Conservation (phyloP, 1,139 yeast genomes). For the Nakaseomyces nivariensis region DNA sequence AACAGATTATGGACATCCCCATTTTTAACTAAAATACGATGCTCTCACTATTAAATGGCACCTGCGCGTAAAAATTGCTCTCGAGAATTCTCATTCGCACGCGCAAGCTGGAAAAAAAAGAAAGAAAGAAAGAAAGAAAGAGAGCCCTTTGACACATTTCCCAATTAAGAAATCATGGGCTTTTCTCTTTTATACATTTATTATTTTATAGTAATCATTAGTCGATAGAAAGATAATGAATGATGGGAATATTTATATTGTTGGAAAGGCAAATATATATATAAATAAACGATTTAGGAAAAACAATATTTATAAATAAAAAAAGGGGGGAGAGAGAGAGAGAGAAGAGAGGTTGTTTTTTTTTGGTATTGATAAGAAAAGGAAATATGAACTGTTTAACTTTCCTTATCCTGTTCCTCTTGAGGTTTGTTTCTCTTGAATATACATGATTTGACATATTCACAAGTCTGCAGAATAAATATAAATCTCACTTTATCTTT, state of each 20-base stretch:
- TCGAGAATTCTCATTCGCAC: too few species aligned
- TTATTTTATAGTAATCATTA: too few species aligned
- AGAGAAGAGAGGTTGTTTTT: not conserved
- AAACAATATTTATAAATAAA: not conserved
- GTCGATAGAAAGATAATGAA: too few species aligned
- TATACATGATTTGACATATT: not conserved
- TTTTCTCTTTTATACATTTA: too few species aligned
- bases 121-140: not conserved
- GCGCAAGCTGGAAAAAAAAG: too few species aligned
- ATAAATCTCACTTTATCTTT: not conserved
- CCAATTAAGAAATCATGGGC: not conserved
- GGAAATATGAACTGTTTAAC: not conserved
- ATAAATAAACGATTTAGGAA: not conserved
- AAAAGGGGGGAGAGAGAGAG: not conserved
- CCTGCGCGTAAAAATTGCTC: too few species aligned
- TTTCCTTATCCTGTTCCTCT: not conserved
- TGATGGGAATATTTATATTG: not conserved
- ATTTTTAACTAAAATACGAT: too few species aligned
- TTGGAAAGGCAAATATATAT: not conserved
- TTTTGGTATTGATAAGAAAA: not conserved
- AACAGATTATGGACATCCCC: too few species aligned
- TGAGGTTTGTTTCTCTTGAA: not conserved
- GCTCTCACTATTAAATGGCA: too few species aligned
- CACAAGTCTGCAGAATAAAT: not conserved
- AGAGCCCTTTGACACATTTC: not conserved